phyloP scores from a whole-genome alignment of 495 filamentous ascomycete species.

The Aspergillus panamensis region DNA sequence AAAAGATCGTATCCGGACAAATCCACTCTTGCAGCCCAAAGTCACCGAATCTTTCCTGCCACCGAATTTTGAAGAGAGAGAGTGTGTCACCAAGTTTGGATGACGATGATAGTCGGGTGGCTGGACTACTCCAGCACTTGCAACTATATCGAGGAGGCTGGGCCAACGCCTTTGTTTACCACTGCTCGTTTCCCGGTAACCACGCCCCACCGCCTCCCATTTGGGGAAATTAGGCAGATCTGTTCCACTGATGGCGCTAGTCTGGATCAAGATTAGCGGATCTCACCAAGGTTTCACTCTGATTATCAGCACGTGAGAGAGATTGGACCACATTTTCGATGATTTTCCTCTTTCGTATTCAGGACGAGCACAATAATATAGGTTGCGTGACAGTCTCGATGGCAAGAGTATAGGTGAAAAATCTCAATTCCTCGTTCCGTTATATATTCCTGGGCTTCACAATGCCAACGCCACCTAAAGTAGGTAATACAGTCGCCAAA shows the following conservation, averaged over 20 bases:
- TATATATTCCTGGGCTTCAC: conserved; percentile 23
- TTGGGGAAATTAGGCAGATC: conserved; percentile 5
- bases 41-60: conserved; percentile 18
- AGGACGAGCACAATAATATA: background rate
- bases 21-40: conserved; percentile 32
- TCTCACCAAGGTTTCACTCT: conserved; percentile 21
- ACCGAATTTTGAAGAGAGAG: conserved; percentile 16
- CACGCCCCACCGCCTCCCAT: conserved; percentile 32
- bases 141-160: conserved; percentile 42
- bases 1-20: conserved; percentile 35
- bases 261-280: conserved; percentile 18
- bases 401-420: too few relatives aligned
- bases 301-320: conserved; percentile 16
- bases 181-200: conserved; percentile 38
- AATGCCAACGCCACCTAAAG: background rate
- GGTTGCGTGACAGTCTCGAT: background rate
- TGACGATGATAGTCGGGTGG: conserved; percentile 21
- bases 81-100: conserved; percentile 5
- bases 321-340: background rate
- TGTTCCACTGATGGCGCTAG: conserved; percentile 18
- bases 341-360: background rate
- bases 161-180: conserved; percentile 50
- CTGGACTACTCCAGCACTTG: conserved; percentile 9
- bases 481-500: conserved; percentile 7
- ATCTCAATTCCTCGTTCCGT: background rate